Base-by-base conservation (phyloP, 225 moss, liverwort and hornwort genomes). In the Rhytidiadelphus loreus region DNA sequence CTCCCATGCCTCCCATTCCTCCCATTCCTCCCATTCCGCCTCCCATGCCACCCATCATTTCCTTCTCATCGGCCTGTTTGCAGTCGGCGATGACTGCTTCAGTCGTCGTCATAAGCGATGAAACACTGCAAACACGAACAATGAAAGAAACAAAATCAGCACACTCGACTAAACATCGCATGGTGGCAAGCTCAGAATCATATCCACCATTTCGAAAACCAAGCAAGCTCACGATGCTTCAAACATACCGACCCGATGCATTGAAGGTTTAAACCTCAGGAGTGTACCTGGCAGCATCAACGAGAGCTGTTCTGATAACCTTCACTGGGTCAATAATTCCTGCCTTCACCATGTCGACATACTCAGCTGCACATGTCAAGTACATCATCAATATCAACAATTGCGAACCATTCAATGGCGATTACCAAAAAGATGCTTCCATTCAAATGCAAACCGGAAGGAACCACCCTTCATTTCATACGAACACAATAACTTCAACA, bases 321-420 rank as follows among this genome's bases (percentile, higher is more conserved):
- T 93, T 93, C 10, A 92, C 93, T 8, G 93, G 93, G 77, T 93
- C 93, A 70, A 93, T 93, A 12, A 93, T 93, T 43, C 93, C 93
- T 16, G 93, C 92, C 84, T 93, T 93, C 81, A 93, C 92, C 93
- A 93, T 93, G 89, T 93, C 92, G 63, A 93, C 92, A 25, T 92
- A 93, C 82, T 93, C 93, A 80, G 70, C 93, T 93, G 92, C 92
- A 89, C 60, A 82, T 11, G 81, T 7, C 61, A 69, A 41, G 50
- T 21, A 60, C 59, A 25, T 8, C 37, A 8, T 65, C 65, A 65
- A 83, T 15, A 37, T 5, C 26, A 12, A 37, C 24, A 46, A 28
- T 3, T 11, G 44, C 29, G 22, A 32, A 30, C 32, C 62, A 64
- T 52, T 5, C 32, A 55, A 77, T 16, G 48, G 7, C 12, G 26